Percentiles rank a stretch among this genome's conserved stretches.
These are phyloP conservation scores for Apiospora rasikravindrae DNA, from an alignment of 2,329 filamentous ascomycete species.

Conservation along the genomic window DNA sequence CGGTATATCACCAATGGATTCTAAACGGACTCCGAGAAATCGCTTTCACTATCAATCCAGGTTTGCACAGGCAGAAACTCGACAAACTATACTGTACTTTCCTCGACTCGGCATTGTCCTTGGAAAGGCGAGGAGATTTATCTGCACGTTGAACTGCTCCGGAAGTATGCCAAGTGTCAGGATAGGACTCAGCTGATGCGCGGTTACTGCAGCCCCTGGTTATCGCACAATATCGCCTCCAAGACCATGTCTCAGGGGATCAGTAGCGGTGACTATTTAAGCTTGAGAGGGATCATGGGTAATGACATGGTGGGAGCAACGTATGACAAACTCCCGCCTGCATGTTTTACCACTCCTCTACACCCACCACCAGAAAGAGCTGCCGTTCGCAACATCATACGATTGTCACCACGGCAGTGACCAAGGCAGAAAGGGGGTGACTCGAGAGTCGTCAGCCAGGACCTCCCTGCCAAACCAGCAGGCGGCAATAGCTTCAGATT, in stretches of 20 bases:
- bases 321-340: background rate
- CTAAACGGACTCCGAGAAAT: background rate
- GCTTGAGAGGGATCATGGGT: conserved; percentile 2
- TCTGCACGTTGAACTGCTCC: background rate
- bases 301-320: background rate
- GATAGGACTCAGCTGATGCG: background rate
- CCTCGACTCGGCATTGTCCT: background rate
- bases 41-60: background rate
- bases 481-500: background rate
- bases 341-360: conserved; percentile 5
- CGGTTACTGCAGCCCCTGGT: background rate
- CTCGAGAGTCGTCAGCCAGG: background rate
- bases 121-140: background rate
- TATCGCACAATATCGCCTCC: background rate
- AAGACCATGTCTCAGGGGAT: background rate
- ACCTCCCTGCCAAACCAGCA: background rate
- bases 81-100: too few relatives aligned
- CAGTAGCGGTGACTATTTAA: background rate
- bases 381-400: background rate
- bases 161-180: background rate
- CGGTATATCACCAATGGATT: background rate
- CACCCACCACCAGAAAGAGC: background rate
- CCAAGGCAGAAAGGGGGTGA: background rate
- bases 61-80: background rate
- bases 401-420: background rate